These are phyloP conservation scores for Vitis cinerea DNA, from an alignment of 164 flowering plant genomes.

Conservation along the genomic window DNA sequence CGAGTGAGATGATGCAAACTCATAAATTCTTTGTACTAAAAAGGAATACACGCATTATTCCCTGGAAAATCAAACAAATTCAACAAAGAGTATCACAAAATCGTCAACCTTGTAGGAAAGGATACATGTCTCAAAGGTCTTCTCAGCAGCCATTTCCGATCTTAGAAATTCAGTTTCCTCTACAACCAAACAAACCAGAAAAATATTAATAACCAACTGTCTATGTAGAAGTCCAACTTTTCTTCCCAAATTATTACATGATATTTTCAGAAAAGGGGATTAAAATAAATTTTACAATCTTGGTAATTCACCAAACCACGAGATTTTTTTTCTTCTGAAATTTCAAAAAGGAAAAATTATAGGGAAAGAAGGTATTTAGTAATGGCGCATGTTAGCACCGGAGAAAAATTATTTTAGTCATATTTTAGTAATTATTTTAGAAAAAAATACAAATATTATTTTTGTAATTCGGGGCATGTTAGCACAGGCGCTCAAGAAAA, in stretches of 20 bases:
- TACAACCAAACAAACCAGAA: not conserved
- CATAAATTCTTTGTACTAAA: not conserved
- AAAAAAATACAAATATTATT: too few relatives aligned
- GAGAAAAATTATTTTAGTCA: too few relatives aligned
- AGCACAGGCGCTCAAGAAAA: too few relatives aligned
- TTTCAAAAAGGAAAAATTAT: too few relatives aligned
- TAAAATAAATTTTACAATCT: not conserved
- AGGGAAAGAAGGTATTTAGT: too few relatives aligned
- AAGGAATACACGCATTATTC: not conserved
- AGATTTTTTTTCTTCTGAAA: too few relatives aligned
- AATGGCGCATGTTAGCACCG: too few relatives aligned
- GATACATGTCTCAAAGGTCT: slow-evolving; percentile 27
- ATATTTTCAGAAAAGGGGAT: not conserved
- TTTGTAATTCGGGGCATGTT: too few relatives aligned
- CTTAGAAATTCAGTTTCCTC: slow-evolving; percentile 1
- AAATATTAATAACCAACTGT: not conserved
- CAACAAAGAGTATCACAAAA: not conserved
- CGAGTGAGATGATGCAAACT: not conserved
- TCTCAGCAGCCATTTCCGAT: slow-evolving; percentile 27
- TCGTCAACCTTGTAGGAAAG: not conserved
- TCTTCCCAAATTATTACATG: not conserved
- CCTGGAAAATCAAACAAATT: not conserved
- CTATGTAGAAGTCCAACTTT: not conserved
- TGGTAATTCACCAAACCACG: too few relatives aligned
- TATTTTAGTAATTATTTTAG: too few relatives aligned